These are phyloP conservation scores for Phytophthora ohioensis DNA, from an alignment of 352 stramenopile species.

Conservation along the genomic window DNA sequence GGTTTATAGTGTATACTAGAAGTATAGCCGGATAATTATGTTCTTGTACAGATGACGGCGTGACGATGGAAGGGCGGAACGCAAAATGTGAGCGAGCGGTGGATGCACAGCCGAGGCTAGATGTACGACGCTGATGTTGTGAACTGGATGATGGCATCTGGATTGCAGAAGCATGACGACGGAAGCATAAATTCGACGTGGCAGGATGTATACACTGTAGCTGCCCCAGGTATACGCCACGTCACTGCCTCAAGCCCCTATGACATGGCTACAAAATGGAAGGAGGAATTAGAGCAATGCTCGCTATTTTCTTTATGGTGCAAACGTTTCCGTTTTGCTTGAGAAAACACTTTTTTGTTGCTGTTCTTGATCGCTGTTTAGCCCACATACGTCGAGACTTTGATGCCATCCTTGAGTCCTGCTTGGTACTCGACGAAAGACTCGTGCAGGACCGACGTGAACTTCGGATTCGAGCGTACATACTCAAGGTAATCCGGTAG, in stretches of 20 bases:
- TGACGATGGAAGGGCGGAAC: conserved; percentile 35
- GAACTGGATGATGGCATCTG: conserved; percentile 2
- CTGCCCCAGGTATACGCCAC: conserved; percentile 6
- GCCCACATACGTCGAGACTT: conserved; percentile 36
- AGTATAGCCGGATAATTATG: background rate
- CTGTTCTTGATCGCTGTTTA: background rate
- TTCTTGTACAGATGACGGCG: conserved; percentile 1
- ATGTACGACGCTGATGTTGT: background rate
- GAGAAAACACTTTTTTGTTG: background rate
- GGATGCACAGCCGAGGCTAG: background rate
- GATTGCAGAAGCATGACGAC: background rate
- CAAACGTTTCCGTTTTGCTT: background rate
- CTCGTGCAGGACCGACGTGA: conserved; percentile 39
- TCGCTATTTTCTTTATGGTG: conserved; percentile 9
- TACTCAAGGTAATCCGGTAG: conserved; percentile 46
- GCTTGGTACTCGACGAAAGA: conserved; percentile 40
- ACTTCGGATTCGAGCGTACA: conserved; percentile 39
- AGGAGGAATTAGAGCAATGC: no score
- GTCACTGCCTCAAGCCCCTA: background rate
- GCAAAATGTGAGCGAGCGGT: background rate
- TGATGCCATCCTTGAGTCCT: conserved; percentile 36
- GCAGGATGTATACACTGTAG: background rate
- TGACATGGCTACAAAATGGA: conserved; percentile 1
- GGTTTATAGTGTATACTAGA: background rate
- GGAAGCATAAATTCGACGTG: conserved; percentile 1